phyloP scores from a whole-genome alignment of 768 basidiomycete species.

The Kwoniella sp. region DNA sequence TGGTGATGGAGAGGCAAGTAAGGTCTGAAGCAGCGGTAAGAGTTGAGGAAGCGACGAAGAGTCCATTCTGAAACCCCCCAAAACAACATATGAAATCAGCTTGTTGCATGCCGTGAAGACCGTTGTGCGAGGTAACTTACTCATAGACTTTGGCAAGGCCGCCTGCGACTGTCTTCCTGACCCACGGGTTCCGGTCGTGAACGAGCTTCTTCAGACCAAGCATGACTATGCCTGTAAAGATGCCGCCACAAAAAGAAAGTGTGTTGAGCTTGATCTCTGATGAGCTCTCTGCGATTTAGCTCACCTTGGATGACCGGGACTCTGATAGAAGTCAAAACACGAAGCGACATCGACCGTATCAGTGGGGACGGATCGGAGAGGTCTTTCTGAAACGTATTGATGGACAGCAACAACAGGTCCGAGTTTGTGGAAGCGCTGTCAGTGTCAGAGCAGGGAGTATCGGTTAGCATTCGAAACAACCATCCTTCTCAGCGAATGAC shows the following conservation, averaged over 20 bases:
- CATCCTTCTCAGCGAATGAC: background rate
- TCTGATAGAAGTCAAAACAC: conserved; percentile 87
- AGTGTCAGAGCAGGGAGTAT: conserved; percentile 8
- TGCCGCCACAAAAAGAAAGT: background rate
- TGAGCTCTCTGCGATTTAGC: background rate
- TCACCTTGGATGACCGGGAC: conserved; percentile 74
- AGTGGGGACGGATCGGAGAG: conserved; percentile 86
- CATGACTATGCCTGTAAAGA: conserved; percentile 52
- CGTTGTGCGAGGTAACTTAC: conserved; percentile 57
- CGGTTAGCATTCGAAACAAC: background rate
- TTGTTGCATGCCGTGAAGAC: background rate
- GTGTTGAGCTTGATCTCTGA: background rate
- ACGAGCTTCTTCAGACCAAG: conserved; percentile 91
- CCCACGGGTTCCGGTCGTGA: conserved; percentile 88
- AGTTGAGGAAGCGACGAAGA: conserved; percentile 69
- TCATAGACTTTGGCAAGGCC: conserved; percentile 84
- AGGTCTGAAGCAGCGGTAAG: conserved; percentile 55
- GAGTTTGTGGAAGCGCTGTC: conserved; percentile 78
- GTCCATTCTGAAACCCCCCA: conserved; percentile 77
- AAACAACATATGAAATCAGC: background rate
- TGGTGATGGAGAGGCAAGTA: conserved; percentile 72
- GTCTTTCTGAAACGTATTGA: conserved; percentile 99
- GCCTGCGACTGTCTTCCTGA: conserved; percentile 86
- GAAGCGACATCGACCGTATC: conserved; percentile 92
- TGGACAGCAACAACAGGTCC: conserved; percentile 89